Conservation (phyloP, 23 red algal species). For the Gracilaria gracilis region DNA sequence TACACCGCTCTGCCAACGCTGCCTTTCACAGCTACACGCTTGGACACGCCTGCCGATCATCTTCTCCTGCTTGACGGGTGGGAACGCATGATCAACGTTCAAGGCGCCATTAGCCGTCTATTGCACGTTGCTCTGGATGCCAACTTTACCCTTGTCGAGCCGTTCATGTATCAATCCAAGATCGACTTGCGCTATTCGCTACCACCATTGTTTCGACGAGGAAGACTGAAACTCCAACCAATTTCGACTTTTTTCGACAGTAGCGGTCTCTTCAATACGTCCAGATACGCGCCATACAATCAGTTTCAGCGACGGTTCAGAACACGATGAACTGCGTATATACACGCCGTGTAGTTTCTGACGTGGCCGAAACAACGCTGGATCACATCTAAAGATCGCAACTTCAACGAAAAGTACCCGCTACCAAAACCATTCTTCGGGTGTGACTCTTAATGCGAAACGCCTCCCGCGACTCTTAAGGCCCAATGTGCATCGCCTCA, state of each 20-base stretch:
- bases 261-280: conserved; percentile 14
- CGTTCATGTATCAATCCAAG: conserved; percentile 52
- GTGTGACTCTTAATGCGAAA: conserved; percentile 19
- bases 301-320: not conserved
- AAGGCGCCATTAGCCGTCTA: conserved; percentile 6
- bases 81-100: conserved; percentile 59
- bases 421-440: conserved; percentile 20
- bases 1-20: too few species aligned
- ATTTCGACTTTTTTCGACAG: conserved; percentile 15
- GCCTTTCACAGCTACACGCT: too few species aligned
- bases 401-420: not conserved
- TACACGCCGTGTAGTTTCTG: not conserved
- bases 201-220: conserved; percentile 4
- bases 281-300: conserved; percentile 5
- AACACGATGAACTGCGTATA: not conserved
- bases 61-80: conserved; percentile 45
- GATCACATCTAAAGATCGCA: not conserved
- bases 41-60: not conserved
- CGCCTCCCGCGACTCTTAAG: not conserved
- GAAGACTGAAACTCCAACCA: not conserved
- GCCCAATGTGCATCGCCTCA: not conserved
- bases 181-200: not conserved
- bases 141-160: conserved; percentile 49
- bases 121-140: conserved; percentile 30
- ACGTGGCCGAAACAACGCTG: not conserved